Evolutionary conservation across 176 grass and related monocot species (phyloP).

Genomic region (Eragrostis curvula): DNA sequence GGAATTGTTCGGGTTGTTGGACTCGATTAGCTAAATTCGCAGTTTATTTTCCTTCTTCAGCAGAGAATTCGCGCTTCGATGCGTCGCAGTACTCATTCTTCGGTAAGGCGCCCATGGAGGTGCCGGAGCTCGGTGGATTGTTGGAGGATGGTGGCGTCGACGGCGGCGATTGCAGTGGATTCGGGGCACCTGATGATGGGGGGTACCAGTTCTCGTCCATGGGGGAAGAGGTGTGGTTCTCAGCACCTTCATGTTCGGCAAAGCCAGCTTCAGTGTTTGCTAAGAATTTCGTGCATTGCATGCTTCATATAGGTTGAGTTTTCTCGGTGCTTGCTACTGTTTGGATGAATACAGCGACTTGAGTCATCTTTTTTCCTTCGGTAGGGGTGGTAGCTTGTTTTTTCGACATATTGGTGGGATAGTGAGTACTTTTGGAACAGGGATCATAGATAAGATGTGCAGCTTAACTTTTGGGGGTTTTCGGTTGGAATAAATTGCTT

Average conservation of each 20-base stretch:
- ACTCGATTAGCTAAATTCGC: conserved; percentile 30
- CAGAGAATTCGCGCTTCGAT: conserved; percentile 74
- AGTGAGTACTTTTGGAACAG: conserved; percentile 3
- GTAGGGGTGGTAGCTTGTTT: neutral
- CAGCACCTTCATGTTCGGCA: neutral
- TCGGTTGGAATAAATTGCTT: neutral
- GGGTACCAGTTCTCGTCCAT: conserved; percentile 66
- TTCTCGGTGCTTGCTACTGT: conserved; percentile 22
- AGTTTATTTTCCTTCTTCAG: neutral
- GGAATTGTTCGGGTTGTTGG: conserved; percentile 6
- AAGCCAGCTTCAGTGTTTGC: neutral
- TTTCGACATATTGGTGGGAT: conserved; percentile 3
- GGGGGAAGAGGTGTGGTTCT: conserved; percentile 65
- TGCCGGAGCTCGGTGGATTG: conserved; percentile 66
- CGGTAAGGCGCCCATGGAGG: conserved; percentile 66
- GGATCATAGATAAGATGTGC: neutral
- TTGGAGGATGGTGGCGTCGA: conserved; percentile 59
- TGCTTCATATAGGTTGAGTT: conserved; percentile 25
- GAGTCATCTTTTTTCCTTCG: neutral
- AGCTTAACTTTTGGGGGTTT: neutral
- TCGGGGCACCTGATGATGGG: conserved; percentile 50
- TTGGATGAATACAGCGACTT: conserved; percentile 19
- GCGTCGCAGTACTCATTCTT: conserved; percentile 80
- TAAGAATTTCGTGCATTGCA: conserved; percentile 24
- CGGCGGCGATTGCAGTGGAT: conserved; percentile 40